Percentiles rank a stretch among this genome's conserved stretches.
These are phyloP conservation scores for Talaromyces sp. DNA, from an alignment of 2,329 filamentous ascomycete species.

Conservation along the genomic window DNA sequence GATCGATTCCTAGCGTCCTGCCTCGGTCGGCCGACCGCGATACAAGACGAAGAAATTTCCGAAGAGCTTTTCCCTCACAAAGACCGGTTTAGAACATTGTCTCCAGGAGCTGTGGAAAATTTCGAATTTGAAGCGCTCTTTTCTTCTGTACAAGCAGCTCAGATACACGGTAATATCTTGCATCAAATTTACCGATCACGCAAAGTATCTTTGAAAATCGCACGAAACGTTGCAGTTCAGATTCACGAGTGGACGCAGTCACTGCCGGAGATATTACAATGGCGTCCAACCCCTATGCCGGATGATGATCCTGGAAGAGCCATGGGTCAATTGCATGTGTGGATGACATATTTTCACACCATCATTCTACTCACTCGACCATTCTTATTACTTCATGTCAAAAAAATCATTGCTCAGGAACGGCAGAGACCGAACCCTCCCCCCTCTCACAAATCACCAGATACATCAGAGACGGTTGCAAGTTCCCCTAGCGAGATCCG, in stretches of 20 bases:
- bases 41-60: slow-evolving; percentile 61
- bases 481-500: slow-evolving; percentile 20
- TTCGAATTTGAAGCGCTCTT: slow-evolving; percentile 47
- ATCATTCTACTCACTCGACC: slow-evolving; percentile 62
- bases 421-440: neutral
- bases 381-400: slow-evolving; percentile 39
- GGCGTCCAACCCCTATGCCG: slow-evolving; percentile 46
- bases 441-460: slow-evolving; percentile 5
- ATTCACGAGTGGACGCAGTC: slow-evolving; percentile 53
- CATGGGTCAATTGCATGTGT: slow-evolving; percentile 60
- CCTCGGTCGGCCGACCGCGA: slow-evolving; percentile 59
- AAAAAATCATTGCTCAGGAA: slow-evolving; percentile 20
- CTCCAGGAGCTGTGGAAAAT: slow-evolving; percentile 21
- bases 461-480: slow-evolving; percentile 17
- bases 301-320: slow-evolving; percentile 46
- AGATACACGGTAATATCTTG: slow-evolving; percentile 56
- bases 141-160: slow-evolving; percentile 56
- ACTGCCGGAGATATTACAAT: slow-evolving; percentile 49
- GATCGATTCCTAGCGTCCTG: slow-evolving; percentile 62
- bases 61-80: slow-evolving; percentile 40
- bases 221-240: slow-evolving; percentile 55
- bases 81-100: slow-evolving; percentile 9
- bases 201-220: slow-evolving; percentile 56
- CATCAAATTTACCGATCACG: slow-evolving; percentile 58
- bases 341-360: slow-evolving; percentile 60